Conservation (phyloP, 176 grass and related monocot species). For the Rhynchospora tenuis region DNA sequence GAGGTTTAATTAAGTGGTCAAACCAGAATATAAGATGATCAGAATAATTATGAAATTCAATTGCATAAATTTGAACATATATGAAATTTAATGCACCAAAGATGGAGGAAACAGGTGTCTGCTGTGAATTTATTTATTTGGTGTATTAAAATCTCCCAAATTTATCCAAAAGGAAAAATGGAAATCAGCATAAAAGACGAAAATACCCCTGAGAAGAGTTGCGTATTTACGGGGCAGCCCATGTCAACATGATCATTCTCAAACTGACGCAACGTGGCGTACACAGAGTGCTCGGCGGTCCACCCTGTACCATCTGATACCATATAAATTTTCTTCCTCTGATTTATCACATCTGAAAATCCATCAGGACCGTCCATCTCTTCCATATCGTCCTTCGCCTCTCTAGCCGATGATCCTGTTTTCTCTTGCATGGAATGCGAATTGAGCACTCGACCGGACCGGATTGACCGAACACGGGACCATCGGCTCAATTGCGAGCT, state of each 20-base stretch:
- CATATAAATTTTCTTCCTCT: slow-evolving; percentile 74
- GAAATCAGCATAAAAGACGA: not conserved
- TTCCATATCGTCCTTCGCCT: not conserved
- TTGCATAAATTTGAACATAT: not conserved
- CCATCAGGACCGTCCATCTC: slow-evolving; percentile 10
- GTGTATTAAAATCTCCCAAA: not conserved
- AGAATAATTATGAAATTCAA: not conserved
- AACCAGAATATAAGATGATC: not conserved
- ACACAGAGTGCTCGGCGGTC: slow-evolving; percentile 84
- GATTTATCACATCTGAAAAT: not conserved
- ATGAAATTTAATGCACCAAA: not conserved
- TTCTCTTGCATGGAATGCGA: slow-evolving; percentile 16
- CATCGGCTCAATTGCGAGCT: slow-evolving; percentile 57
- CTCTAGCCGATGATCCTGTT: not conserved
- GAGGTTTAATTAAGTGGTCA: not conserved
- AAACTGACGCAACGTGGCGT: slow-evolving; percentile 76
- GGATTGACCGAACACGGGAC: slow-evolving; percentile 60
- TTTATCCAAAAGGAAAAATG: not conserved
- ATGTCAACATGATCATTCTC: slow-evolving; percentile 63
- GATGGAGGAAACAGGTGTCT: not conserved
- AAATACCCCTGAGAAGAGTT: slow-evolving; percentile 68
- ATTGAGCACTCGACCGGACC: slow-evolving; percentile 42
- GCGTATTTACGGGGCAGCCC: slow-evolving; percentile 56
- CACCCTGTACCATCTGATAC: slow-evolving; percentile 84
- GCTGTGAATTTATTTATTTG: not conserved